Conservation (phyloP, 176 grass and related monocot genomes). For the Eremochloa ophiuroides region DNA sequence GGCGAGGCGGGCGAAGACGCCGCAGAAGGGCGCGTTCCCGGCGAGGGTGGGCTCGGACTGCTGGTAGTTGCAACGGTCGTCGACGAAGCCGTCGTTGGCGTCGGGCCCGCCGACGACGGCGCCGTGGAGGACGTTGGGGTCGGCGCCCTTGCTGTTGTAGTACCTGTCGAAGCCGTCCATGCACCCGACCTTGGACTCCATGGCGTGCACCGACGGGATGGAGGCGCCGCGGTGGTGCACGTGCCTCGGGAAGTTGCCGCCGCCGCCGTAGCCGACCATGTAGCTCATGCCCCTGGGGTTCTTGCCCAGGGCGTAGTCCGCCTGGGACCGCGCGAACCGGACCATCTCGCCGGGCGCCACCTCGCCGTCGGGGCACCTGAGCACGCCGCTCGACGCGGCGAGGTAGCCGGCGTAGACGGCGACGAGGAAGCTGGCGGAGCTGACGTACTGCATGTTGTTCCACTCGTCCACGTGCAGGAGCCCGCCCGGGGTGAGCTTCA, state of each 20-base stretch:
- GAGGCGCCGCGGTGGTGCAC: constrained; percentile 93
- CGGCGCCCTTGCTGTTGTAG: constrained; percentile 53
- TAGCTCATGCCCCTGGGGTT: constrained; percentile 86
- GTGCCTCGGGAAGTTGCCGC: constrained; percentile 47
- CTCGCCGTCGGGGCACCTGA: constrained; percentile 72
- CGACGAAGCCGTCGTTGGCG: constrained; percentile 57
- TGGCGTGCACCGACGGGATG: constrained; percentile 50
- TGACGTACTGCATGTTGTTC: constrained; percentile 96
- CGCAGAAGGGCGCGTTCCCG: constrained; percentile 60
- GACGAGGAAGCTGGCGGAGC: constrained; percentile 60
- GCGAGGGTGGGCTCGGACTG: constrained; percentile 64
- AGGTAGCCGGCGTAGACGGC: constrained; percentile 79
- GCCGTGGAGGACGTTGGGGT: constrained; percentile 73
- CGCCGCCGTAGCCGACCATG: constrained; percentile 65
- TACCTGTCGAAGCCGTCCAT: constrained; percentile 78
- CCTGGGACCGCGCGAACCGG: constrained; percentile 60
- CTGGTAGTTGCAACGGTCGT: constrained; percentile 71
- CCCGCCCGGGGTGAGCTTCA: constrained; percentile 64
- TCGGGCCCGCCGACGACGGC: constrained; percentile 81
- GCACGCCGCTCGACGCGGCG: constrained; percentile 17
- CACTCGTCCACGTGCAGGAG: constrained; percentile 72
- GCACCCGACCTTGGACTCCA: constrained; percentile 46
- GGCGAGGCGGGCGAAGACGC: constrained; percentile 65
- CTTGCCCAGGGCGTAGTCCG: constrained; percentile 80
- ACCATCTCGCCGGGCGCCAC: constrained; percentile 48